Evolutionary conservation across 805 yeast species (phyloP), one percentile per base, ranked within the genome.

Genomic region (Yamadazyma kitorensis): DNA sequence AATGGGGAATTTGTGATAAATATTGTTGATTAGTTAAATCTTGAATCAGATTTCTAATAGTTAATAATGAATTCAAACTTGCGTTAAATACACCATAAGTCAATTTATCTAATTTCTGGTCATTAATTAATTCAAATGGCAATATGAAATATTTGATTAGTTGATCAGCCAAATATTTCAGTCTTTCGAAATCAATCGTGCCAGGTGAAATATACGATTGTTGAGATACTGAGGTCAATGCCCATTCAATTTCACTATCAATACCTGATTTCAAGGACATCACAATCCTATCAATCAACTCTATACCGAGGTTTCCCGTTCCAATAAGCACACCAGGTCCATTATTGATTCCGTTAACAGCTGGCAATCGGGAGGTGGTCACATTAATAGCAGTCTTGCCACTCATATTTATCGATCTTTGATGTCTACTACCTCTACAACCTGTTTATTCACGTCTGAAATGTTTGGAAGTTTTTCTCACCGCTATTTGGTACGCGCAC

Each of bases 11-110:
- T 47, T 73, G 67, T 1, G 91, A 83, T 41, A 93, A 61, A 51
- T 81, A 69, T 53, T 84, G 87, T 26, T 95, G 93, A 49, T 86
- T 84, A 28, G 74, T 82, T 9, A 84, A 73, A 54, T 88, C 96
- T 53, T 91, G 95, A 2, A 86, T 76, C 29, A 86, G 61, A 57
- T 93, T 93, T 51, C 98, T 72, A 37, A 93, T 63, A 13, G 85
- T 75, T 27, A 93, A 65, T 47, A 81, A 69, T 6, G 82, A 70
- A 51, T 65, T 67, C 31, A 62, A 57, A 38, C 67, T 55, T 30
- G 48, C 47, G 27, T 53, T 48, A 26, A 66, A 40, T 15, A 41
- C 27, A 8, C 45, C 46, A 17, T 45, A 47, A 12, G 45, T 43
- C 17, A 59, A 34, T 15, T 45, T 32, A 12, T 32, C 31, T 1